A percentile compares a stretch with the other conserved stretches of the same genome.
Conservation (phyloP, 768 basidiomycete species). For the Gloeopeniophorella convolvens region DNA sequence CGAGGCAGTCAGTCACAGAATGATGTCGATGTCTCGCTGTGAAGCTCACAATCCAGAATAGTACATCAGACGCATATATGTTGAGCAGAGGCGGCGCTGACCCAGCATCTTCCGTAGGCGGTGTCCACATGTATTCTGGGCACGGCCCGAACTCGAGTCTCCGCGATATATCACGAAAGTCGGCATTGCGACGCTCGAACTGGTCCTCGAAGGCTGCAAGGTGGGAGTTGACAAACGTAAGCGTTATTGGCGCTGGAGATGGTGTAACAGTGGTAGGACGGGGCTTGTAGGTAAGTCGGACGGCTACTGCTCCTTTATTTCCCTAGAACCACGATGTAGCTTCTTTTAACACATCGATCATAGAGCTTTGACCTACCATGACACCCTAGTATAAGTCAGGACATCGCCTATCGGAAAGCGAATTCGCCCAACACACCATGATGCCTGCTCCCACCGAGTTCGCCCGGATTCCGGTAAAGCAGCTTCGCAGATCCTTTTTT, state of each 20-base stretch:
- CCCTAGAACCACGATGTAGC: conserved; percentile 40
- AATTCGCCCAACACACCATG: conserved; percentile 46
- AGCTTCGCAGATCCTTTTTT: conserved; percentile 42
- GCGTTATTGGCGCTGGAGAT: conserved; percentile 33
- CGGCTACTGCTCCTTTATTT: conserved; percentile 74
- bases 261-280: conserved; percentile 23
- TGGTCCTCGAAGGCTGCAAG: conserved; percentile 81
- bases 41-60: conserved; percentile 18
- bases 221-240: conserved; percentile 80
- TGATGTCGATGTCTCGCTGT: conserved; percentile 26
- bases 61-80: conserved; percentile 16
- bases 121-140: conserved; percentile 13
- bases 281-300: conserved; percentile 55
- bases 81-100: not conserved
- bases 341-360: not conserved
- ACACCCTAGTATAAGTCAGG: not conserved
- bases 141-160: conserved; percentile 46
- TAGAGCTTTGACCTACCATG: conserved; percentile 1
- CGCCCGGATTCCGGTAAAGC: conserved; percentile 49
- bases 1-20: not conserved
- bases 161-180: conserved; percentile 64
- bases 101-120: conserved; percentile 6
- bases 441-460: conserved; percentile 62
- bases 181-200: conserved; percentile 63
- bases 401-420: not conserved